Evolutionary conservation across 179 eudicot genomes (phyloP).

Genomic region (Corrigiola litoralis): DNA sequence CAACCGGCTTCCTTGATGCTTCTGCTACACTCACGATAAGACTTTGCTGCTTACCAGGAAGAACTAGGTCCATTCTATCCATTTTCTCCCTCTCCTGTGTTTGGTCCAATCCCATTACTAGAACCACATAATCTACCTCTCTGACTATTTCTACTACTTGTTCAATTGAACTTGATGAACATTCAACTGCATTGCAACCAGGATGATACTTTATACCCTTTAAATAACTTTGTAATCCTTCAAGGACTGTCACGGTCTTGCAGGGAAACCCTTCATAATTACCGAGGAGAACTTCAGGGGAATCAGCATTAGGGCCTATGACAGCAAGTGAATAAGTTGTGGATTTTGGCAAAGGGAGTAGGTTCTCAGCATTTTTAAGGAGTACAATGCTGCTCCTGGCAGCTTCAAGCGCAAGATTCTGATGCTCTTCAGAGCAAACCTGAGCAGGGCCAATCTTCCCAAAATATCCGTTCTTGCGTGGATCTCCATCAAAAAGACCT

Average conservation of each 20-base stretch:
- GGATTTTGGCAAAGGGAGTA: slow-evolving; percentile 41
- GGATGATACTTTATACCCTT: slow-evolving; percentile 27
- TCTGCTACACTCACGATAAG: slow-evolving; percentile 44
- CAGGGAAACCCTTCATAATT: slow-evolving; percentile 48
- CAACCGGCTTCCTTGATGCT: slow-evolving; percentile 47
- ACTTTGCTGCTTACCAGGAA: slow-evolving; percentile 55
- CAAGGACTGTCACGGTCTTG: slow-evolving; percentile 37
- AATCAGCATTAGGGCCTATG: slow-evolving; percentile 58
- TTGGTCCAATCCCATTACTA: slow-evolving; percentile 67
- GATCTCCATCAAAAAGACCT: slow-evolving; percentile 61
- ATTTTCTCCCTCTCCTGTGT: slow-evolving; percentile 54
- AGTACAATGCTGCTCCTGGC: slow-evolving; percentile 61
- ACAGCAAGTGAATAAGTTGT: slow-evolving; percentile 36
- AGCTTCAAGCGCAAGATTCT: slow-evolving; percentile 51
- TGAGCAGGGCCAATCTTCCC: slow-evolving; percentile 47
- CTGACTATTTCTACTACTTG: slow-evolving; percentile 37
- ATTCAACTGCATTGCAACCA: slow-evolving; percentile 50
- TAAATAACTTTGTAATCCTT: slow-evolving; percentile 38
- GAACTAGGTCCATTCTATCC: slow-evolving; percentile 41
- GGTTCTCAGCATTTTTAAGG: slow-evolving; percentile 38
- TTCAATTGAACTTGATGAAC: slow-evolving; percentile 22
- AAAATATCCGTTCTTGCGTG: slow-evolving; percentile 25
- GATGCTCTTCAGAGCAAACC: slow-evolving; percentile 51
- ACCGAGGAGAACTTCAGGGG: slow-evolving; percentile 38
- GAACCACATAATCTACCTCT: slow-evolving; percentile 45